Conservation (phyloP, 2,329 filamentous ascomycete genomes). For the Neoscytalidium dimidiatum region DNA sequence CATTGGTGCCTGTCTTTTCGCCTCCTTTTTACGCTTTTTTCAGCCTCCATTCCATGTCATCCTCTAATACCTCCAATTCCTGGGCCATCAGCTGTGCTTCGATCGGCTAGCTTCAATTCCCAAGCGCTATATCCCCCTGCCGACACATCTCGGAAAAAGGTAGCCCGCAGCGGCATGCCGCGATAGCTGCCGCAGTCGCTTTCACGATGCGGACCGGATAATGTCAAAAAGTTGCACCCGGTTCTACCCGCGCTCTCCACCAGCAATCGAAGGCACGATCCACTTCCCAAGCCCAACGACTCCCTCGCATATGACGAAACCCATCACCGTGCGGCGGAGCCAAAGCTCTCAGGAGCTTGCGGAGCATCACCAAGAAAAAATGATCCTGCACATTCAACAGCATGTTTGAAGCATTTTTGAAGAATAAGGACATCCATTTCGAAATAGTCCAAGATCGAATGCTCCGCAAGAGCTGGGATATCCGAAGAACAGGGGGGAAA, state of each 20-base stretch:
- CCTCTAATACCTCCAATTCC: no score
- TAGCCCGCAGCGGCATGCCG: background rate
- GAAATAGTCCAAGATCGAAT: background rate
- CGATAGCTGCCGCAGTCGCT: background rate
- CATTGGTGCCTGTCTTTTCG: background rate
- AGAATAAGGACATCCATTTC: background rate
- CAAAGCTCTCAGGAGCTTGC: no score
- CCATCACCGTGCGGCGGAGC: no score
- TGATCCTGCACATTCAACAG: background rate
- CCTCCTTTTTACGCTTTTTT: background rate
- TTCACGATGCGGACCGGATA: background rate
- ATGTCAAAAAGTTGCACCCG: background rate
- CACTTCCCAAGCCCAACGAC: background rate
- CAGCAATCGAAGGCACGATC: background rate
- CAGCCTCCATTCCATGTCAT: no score
- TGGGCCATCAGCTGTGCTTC: background rate
- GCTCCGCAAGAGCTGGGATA: slow-evolving; percentile 13
- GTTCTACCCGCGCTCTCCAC: slow-evolving; percentile 7
- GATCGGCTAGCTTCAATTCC: background rate
- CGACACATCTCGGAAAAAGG: background rate
- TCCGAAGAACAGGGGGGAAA: background rate
- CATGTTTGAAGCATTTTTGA: background rate
- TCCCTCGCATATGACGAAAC: background rate
- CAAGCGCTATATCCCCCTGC: no score
- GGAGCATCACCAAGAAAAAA: background rate